A percentile compares a stretch with the other conserved stretches of the same genome.
Evolutionary conservation across 2,329 filamentous ascomycete species (phyloP).

Genomic region (Claviceps digitariae): DNA sequence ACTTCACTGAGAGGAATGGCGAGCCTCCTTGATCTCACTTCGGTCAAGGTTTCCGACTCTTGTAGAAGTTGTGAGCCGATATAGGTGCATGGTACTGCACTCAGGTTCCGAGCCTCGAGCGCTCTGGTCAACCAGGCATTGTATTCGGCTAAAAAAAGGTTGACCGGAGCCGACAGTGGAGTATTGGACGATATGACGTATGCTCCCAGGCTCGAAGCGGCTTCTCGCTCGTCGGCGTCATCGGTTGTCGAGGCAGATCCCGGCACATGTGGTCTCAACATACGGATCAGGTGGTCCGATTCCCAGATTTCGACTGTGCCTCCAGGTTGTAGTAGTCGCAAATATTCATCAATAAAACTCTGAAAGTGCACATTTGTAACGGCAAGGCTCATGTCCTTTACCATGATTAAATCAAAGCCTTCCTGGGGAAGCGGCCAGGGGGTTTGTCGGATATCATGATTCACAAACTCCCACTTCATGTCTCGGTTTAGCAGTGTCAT

Average conservation of each 20-base stretch:
- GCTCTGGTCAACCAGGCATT: constrained; percentile 71
- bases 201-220: constrained; percentile 57
- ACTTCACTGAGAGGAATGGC: constrained; percentile 80
- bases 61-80: constrained; percentile 68
- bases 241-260: constrained; percentile 23
- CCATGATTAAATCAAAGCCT: constrained; percentile 78
- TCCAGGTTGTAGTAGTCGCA: constrained; percentile 63
- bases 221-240: constrained; percentile 43
- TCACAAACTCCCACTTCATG: constrained; percentile 78
- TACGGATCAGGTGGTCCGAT: constrained; percentile 70
- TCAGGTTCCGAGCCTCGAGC: constrained; percentile 56
- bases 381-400: constrained; percentile 66
- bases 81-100: constrained; percentile 63
- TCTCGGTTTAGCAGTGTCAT: constrained; percentile 48
- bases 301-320: constrained; percentile 85
- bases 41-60: constrained; percentile 58
- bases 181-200: constrained; percentile 76
- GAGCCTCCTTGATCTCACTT: constrained; percentile 60
- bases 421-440: constrained; percentile 68
- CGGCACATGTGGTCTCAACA: constrained; percentile 65
- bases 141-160: constrained; percentile 69
- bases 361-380: constrained; percentile 47
- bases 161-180: constrained; percentile 66
- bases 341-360: constrained; percentile 51
- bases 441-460: constrained; percentile 65